A percentile compares a stretch with the other conserved stretches of the same genome.
Conservation (phyloP, 2,329 filamentous ascomycete species). For the Seiridium cupressi region DNA sequence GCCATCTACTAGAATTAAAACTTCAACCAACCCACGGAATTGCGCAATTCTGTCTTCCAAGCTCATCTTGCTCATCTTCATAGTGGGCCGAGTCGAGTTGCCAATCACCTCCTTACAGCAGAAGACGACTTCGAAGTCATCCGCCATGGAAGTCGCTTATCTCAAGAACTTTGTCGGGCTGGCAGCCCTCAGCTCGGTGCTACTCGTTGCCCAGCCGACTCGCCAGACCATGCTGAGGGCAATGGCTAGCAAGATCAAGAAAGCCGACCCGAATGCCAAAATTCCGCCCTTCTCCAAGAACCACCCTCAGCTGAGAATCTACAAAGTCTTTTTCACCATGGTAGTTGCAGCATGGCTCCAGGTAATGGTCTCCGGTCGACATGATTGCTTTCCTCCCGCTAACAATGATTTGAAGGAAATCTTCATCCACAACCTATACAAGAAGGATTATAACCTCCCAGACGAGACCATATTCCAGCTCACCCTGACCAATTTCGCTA, state of each 20-base stretch:
- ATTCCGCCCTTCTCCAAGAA: conserved; percentile 20
- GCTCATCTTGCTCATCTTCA: neutral
- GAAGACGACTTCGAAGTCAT: neutral
- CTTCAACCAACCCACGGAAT: conserved; percentile 9
- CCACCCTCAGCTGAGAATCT: conserved; percentile 38
- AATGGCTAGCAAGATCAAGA: conserved; percentile 3
- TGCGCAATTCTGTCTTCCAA: conserved; percentile 6
- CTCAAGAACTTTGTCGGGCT: conserved; percentile 21
- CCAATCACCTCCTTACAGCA: too few species aligned
- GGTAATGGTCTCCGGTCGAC: conserved; percentile 17
- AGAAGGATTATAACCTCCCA: conserved; percentile 23
- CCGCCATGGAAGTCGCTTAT: conserved; percentile 19
- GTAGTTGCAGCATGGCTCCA: conserved; percentile 46
- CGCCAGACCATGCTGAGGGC: conserved; percentile 18
- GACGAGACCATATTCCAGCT: conserved; percentile 28
- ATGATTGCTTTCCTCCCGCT: neutral
- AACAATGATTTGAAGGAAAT: conserved; percentile 2
- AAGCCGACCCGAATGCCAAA: conserved; percentile 13
- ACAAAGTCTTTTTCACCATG: conserved; percentile 40
- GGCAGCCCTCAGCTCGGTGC: conserved; percentile 17
- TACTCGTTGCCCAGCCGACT: conserved; percentile 25
- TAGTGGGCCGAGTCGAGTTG: too few species aligned
- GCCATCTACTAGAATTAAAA: neutral
- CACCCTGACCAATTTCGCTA: conserved; percentile 46
- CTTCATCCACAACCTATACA: conserved; percentile 22